These are phyloP conservation scores for Alternaria triticina DNA, from an alignment of 2,329 filamentous ascomycete genomes.

Conservation along the genomic window DNA sequence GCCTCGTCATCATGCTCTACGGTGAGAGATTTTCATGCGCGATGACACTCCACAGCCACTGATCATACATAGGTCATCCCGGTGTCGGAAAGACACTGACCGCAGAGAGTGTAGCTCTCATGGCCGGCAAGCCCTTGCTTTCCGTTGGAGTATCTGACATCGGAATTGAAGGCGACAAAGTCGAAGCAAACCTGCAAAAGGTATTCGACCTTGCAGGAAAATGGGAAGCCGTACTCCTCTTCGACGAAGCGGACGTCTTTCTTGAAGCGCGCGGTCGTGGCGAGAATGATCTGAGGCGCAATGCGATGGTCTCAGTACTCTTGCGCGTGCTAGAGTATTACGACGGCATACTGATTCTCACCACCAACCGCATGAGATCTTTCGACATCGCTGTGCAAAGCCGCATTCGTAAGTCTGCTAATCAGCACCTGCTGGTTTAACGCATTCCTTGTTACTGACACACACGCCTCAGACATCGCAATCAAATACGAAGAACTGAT, in stretches of 20 bases:
- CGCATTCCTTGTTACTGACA: not conserved
- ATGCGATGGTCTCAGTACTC: conserved; percentile 26
- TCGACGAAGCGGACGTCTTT: conserved; percentile 54
- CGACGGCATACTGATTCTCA: conserved; percentile 53
- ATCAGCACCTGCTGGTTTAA: not conserved
- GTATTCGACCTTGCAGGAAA: not conserved
- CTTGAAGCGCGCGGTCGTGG: conserved; percentile 51
- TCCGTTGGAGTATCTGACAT: not conserved
- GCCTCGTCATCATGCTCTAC: not conserved
- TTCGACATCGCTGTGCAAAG: not conserved
- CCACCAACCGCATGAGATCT: conserved; percentile 48
- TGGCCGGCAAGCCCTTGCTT: not conserved
- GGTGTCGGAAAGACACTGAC: not conserved
- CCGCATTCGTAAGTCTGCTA: not conserved
- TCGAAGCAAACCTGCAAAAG: not conserved
- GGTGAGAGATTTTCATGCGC: not conserved
- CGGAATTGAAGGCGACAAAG: not conserved
- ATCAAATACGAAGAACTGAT: not conserved
- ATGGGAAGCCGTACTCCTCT: not conserved
- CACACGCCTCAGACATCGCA: not conserved
- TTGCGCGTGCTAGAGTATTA: conserved; percentile 1
- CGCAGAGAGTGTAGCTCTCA: not conserved
- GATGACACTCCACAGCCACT: not conserved
- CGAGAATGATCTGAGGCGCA: conserved; percentile 43
- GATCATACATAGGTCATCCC: not conserved